phyloP scores from a whole-genome alignment of 2,329 filamentous ascomycete species.

The Scorias spongiosa region DNA sequence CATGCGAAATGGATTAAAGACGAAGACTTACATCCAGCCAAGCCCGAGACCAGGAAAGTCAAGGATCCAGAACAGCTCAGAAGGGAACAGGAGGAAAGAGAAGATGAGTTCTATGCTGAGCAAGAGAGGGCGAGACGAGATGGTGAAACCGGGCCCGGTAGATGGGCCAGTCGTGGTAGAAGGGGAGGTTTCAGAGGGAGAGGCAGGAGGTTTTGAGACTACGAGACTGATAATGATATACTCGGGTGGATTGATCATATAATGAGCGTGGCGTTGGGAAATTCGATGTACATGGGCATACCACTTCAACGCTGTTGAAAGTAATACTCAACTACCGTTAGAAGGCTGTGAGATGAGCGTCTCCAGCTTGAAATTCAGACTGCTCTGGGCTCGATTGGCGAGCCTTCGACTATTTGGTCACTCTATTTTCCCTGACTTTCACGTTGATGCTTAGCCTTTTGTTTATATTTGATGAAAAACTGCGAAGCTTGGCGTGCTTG shows the following conservation, averaged over 20 bases:
- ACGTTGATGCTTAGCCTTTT: too few relatives aligned
- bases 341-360: too few relatives aligned
- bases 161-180: slow-evolving; percentile 28
- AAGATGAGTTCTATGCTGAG: slow-evolving; percentile 38
- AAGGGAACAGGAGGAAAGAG: slow-evolving; percentile 42
- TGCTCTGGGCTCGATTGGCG: too few relatives aligned
- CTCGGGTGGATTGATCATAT: not conserved
- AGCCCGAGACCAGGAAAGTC: slow-evolving; percentile 46
- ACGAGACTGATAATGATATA: too few relatives aligned
- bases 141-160: slow-evolving; percentile 24
- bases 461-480: too few relatives aligned
- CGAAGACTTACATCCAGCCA: slow-evolving; percentile 42
- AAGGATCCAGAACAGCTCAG: slow-evolving; percentile 58
- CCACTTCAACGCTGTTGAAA: too few relatives aligned
- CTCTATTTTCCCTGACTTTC: too few relatives aligned
- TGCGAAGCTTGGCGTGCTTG: too few relatives aligned
- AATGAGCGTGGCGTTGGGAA: not conserved
- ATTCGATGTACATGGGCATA: too few relatives aligned
- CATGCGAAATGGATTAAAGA: slow-evolving; percentile 66
- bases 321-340: too few relatives aligned
- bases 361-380: too few relatives aligned
- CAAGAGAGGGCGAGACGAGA: slow-evolving; percentile 35
- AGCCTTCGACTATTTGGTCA: too few relatives aligned
- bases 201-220: not conserved
- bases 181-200: slow-evolving; percentile 23